Conservation (phyloP, 139 green algal species). For the Coelastrella sp. region DNA sequence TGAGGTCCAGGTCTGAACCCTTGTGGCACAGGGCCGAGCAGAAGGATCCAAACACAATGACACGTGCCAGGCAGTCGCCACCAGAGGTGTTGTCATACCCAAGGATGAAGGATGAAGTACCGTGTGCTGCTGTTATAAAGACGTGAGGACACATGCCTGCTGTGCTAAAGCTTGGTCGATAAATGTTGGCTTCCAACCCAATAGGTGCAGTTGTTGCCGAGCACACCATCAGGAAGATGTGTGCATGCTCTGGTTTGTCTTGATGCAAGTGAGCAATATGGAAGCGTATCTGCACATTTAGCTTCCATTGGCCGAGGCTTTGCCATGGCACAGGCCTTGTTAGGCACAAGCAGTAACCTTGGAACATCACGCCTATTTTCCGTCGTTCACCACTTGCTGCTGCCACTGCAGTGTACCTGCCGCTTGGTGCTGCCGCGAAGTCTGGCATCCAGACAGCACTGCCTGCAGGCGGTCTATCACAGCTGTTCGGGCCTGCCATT, state of each 20-base stretch:
- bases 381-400: too few relatives aligned
- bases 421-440: too few relatives aligned
- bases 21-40: constrained; percentile 23
- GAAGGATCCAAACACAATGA: constrained; percentile 32
- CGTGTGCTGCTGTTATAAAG: neutral
- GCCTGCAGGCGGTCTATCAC: constrained; percentile 6
- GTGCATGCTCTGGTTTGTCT: too few relatives aligned
- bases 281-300: too few relatives aligned
- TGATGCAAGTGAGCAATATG: too few relatives aligned
- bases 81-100: neutral
- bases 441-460: constrained; percentile 33
- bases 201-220: neutral
- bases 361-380: too few relatives aligned
- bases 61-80: neutral
- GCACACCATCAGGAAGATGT: too few relatives aligned
- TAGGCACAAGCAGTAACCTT: too few relatives aligned
- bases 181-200: neutral
- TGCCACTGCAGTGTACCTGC: too few relatives aligned
- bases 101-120: neutral
- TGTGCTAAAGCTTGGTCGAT: neutral
- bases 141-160: neutral
- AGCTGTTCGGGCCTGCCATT: neutral
- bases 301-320: neutral
- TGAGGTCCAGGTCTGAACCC: constrained; percentile 33
- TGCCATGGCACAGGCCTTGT: too few relatives aligned